Base-by-base conservation (phyloP, 2,329 filamentous ascomycete species). In the Corynespora cassiicola region DNA sequence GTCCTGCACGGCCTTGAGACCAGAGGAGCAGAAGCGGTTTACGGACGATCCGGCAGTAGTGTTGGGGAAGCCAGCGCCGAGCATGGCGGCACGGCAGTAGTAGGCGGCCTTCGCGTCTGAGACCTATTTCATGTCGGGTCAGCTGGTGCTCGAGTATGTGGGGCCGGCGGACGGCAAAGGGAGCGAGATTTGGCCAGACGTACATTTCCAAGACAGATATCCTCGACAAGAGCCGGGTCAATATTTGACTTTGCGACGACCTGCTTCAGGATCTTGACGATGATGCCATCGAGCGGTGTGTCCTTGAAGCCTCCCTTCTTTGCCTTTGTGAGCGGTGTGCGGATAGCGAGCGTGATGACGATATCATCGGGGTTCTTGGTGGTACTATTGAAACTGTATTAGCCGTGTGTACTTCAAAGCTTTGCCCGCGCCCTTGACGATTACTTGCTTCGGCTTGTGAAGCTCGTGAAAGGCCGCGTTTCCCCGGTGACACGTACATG, bases 11-110 rank as follows among this genome's bases (percentile, higher is more conserved):
- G 94, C 91, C 74, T 96, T 95, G 52, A 99, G 85, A 22, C 94
- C 94, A 0, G 91, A 96, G 23, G 90, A 95, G 80, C 94, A 99
- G 84, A 99, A 97, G 47, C 94, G 87, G 79, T 97, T 97, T 42
- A 95, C 79, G 27, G 87, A 85, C 27, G 81, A 91, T 50, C 87
- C 89, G 51, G 84, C 82, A 31, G 88, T 80, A 6, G 92, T 96
- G 75, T 94, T 91, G 54, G 94, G 91, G 77, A 94, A 95, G 56
- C 94, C 94, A 41, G 94, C 94, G 31, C 90, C 88, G 47, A 97
- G 86, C 48, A 87, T 80, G 29, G 94, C 90, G 35, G 91, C 90
- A 57, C 94, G 92, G 62, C 87, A 77, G 70, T 95, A 92, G 81
- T 96, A 96, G 40, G 92, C 84, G 39, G 91, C 88, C 71, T 94